phyloP scores from a whole-genome alignment of 345 rosid species.

The Stellera chamaejasme region DNA sequence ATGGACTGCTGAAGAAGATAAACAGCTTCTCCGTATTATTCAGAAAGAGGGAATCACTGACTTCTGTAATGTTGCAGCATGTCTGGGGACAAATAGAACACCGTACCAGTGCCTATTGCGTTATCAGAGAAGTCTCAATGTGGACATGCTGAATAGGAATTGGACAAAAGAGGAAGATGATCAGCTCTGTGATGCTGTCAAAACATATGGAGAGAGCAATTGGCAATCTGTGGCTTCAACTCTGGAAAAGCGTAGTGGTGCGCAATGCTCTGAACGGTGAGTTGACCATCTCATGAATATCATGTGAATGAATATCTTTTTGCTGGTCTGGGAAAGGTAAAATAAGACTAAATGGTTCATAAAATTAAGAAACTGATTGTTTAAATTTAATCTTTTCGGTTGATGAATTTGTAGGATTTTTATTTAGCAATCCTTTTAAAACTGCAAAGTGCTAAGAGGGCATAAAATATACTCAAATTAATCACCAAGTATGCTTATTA shows the following conservation, averaged over 20 bases:
- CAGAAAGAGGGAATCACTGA: constrained; percentile 52
- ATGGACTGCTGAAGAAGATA: constrained; percentile 74
- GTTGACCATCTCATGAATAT: constrained; percentile 18
- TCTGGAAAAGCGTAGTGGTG: constrained; percentile 66
- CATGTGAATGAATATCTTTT: neutral
- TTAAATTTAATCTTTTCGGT: no score
- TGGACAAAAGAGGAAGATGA: constrained; percentile 91
- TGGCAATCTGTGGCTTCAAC: constrained; percentile 85
- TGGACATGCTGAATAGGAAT: constrained; percentile 50
- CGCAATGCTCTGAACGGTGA: constrained; percentile 91
- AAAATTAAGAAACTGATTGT: neutral
- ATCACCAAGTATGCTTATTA: no score
- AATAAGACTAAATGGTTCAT: neutral
- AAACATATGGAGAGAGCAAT: constrained; percentile 55
- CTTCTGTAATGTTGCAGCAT: constrained; percentile 65
- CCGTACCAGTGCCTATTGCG: constrained; percentile 86
- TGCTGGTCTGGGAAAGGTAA: neutral
- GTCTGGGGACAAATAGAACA: constrained; percentile 65
- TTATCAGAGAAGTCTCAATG: constrained; percentile 80
- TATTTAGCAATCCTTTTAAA: no score
- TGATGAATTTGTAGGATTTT: no score
- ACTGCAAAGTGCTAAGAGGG: no score
- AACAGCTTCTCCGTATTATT: constrained; percentile 42
- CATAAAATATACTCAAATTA: no score
- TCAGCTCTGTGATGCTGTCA: constrained; percentile 67